Evolutionary conservation across 768 basidiomycete genomes (phyloP), one percentile per base, ranked within the genome.

Genomic region (Flagelloscypha sp.): DNA sequence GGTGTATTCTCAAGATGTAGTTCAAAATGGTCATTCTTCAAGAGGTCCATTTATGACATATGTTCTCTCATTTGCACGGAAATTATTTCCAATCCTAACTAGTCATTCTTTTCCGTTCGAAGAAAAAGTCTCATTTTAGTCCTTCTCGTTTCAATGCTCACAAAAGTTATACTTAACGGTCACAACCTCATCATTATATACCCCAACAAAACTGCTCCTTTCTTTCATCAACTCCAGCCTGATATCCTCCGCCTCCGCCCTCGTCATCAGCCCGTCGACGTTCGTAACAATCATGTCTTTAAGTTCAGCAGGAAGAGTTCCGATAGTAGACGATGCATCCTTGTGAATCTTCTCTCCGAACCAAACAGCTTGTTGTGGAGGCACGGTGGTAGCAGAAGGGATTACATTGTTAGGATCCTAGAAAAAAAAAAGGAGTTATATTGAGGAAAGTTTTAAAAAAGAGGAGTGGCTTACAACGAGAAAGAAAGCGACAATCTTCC

Each of bases 401-500:
- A 62, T 46, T 0, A 40, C 31, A 7, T 46, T 35, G 7, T 48
- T 41, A 3, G 64, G 64, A 32, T 66, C 59, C n/a, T n/a, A n/a
- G n/a, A n/a, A n/a, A n/a, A n/a, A n/a, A n/a, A n/a, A n/a, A n/a
- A n/a, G n/a, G n/a, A n/a, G n/a, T n/a, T n/a, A n/a, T n/a, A n/a
- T n/a, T n/a, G n/a, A n/a, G n/a, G n/a, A n/a, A n/a, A n/a, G n/a
- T n/a, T n/a, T n/a, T n/a, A n/a, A n/a, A n/a, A n/a, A n/a, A n/a
- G n/a, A n/a, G n/a, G n/a, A n/a, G n/a, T n/a, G n/a, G n/a, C n/a
- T n/a, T n/a, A n/a, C 68, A 36, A 62, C 53, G 31, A 65, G 55
- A 46, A 61, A 60, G 35, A 64, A 46, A 6, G 51, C 52, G 20
- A 65, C 45, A 16, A 65, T 63, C 44, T 61, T 66, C 20, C 61